phyloP scores from a whole-genome alignment of 768 basidiomycete species.

The Cubamyces lactineus region DNA sequence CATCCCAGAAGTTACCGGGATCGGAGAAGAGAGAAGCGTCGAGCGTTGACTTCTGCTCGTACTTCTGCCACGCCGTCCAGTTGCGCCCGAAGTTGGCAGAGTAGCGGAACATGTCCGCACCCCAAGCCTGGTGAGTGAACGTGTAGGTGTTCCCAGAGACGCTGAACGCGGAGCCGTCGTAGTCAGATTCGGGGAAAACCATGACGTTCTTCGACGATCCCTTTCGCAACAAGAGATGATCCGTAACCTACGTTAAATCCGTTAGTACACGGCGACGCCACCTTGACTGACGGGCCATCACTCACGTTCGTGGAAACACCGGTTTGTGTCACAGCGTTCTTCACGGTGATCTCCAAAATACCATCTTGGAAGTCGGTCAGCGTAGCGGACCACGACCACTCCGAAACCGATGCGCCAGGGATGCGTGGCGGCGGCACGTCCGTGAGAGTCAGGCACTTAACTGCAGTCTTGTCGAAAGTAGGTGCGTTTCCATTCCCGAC shows the following conservation, averaged over 20 bases:
- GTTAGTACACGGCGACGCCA: constrained; percentile 1
- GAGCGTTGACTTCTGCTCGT: constrained; percentile 75
- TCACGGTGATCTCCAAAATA: constrained; percentile 72
- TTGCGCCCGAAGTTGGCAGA: constrained; percentile 84
- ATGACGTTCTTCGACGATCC: constrained; percentile 75
- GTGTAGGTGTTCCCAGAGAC: constrained; percentile 65
- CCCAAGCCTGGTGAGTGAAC: constrained; percentile 81
- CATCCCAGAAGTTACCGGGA: constrained; percentile 67
- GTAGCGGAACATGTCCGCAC: constrained; percentile 88
- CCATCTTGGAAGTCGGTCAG: constrained; percentile 80
- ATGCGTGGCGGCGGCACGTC: constrained; percentile 55
- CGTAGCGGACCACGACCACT: constrained; percentile 77
- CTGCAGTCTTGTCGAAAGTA: constrained; percentile 47
- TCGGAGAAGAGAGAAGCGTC: constrained; percentile 56
- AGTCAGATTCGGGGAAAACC: constrained; percentile 86
- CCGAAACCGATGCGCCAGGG: constrained; percentile 56
- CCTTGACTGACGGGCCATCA: constrained; percentile 23
- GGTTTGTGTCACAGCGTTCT: constrained; percentile 50
- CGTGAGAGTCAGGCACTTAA: constrained; percentile 51
- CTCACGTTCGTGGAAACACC: constrained; percentile 59
- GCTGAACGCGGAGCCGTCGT: constrained; percentile 62
- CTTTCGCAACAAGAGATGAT: constrained; percentile 82
- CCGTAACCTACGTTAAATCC: constrained; percentile 49
- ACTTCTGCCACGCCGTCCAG: constrained; percentile 81
- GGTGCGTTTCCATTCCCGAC: constrained; percentile 63